Percentiles rank a stretch among this genome's conserved stretches.
These are phyloP conservation scores for Phycomyces blakesleeanus DNA, from an alignment of 192 early-diverging fungal species.

Conservation along the genomic window DNA sequence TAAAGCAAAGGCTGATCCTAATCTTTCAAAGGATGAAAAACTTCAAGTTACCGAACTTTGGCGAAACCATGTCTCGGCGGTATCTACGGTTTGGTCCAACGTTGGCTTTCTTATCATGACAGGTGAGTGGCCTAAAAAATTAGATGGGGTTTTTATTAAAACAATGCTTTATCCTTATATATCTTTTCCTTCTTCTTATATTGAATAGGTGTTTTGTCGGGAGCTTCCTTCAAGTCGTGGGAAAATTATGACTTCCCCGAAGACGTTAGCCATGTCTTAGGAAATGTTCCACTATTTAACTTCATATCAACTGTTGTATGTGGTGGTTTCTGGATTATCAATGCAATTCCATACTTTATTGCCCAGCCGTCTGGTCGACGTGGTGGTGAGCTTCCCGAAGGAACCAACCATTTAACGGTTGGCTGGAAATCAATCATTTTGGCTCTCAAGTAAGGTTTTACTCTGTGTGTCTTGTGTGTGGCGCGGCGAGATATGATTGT, in stretches of 20 bases:
- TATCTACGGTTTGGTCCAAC: conserved; percentile 35
- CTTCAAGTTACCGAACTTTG: conserved; percentile 22
- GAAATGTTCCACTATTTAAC: conserved; percentile 27
- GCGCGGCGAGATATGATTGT: background rate
- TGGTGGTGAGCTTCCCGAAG: conserved; percentile 20
- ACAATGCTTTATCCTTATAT: background rate
- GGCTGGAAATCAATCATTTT: conserved; percentile 29
- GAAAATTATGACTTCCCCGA: conserved; percentile 17
- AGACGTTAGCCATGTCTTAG: conserved; percentile 12
- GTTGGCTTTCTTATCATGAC: conserved; percentile 29
- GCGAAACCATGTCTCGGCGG: conserved; percentile 34
- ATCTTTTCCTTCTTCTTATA: background rate
- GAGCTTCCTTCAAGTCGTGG: conserved; percentile 23
- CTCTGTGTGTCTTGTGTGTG: background rate
- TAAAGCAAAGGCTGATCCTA: conserved; percentile 24
- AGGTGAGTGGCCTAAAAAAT: background rate
- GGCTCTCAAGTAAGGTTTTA: conserved; percentile 17
- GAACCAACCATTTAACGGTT: conserved; percentile 27
- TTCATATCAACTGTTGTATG: conserved; percentile 28
- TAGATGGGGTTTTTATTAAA: background rate
- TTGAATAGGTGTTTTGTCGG: conserved; percentile 26
- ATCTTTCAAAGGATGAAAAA: conserved; percentile 18
- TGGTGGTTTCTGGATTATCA: conserved; percentile 29
- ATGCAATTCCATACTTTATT: conserved; percentile 31
- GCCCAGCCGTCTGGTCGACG: conserved; percentile 22